Conservation (phyloP, 2,329 filamentous ascomycete species). For the Sporothrix variecibatus region DNA sequence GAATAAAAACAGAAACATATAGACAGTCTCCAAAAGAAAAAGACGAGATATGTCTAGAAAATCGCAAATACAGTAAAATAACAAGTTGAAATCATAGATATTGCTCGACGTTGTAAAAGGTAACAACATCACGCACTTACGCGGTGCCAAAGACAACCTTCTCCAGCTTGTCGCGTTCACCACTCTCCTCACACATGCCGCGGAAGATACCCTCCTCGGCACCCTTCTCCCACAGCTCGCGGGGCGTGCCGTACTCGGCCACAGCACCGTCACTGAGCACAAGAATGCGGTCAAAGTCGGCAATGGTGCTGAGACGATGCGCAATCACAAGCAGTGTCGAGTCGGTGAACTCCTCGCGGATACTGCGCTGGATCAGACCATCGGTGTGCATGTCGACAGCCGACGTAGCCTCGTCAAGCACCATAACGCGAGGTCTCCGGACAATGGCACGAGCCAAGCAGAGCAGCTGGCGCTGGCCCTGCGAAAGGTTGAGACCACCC, state of each 20-base stretch:
- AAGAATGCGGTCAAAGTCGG: slow-evolving; percentile 73
- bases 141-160: slow-evolving; percentile 45
- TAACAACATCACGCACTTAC: not conserved
- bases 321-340: slow-evolving; percentile 74
- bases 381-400: slow-evolving; percentile 80
- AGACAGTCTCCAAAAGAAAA: not conserved
- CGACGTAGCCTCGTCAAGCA: slow-evolving; percentile 77
- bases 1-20: not conserved
- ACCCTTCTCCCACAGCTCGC: slow-evolving; percentile 59
- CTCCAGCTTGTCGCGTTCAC: slow-evolving; percentile 57
- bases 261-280: slow-evolving; percentile 69
- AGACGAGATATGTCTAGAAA: not conserved
- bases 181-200: slow-evolving; percentile 64
- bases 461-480: slow-evolving; percentile 75
- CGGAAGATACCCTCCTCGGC: slow-evolving; percentile 56
- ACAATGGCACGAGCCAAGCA: slow-evolving; percentile 75
- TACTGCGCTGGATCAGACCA: slow-evolving; percentile 69
- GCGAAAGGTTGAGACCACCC: slow-evolving; percentile 72
- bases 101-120: not conserved
- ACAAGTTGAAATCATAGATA: not conserved
- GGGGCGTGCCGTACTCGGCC: slow-evolving; percentile 67
- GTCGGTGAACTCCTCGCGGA: slow-evolving; percentile 69
- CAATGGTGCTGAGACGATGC: slow-evolving; percentile 74
- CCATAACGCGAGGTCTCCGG: slow-evolving; percentile 72
- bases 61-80: not conserved